phyloP scores from a whole-genome alignment of 2,329 filamentous ascomycete genomes.

The Colletotrichum euphorbiae region DNA sequence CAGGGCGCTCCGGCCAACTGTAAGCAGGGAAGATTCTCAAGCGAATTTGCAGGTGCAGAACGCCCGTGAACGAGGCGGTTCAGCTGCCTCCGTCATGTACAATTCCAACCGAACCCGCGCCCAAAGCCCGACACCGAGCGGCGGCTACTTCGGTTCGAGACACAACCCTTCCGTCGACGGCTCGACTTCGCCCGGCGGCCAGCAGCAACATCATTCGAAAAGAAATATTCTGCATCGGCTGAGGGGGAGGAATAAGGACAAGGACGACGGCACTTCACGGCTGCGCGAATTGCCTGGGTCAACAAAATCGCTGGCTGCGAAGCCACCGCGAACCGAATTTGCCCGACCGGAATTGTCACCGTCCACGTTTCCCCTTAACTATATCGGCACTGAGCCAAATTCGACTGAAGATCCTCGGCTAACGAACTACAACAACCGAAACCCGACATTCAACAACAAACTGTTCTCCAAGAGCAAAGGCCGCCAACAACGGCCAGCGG shows the following conservation, averaged over 20 bases:
- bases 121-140: slow-evolving; percentile 85
- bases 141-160: slow-evolving; percentile 63
- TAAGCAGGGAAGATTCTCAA: slow-evolving; percentile 80
- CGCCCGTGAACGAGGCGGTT: slow-evolving; percentile 65
- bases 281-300: slow-evolving; percentile 64
- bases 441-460: slow-evolving; percentile 70
- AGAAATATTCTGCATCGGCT: slow-evolving; percentile 63
- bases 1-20: slow-evolving; percentile 75
- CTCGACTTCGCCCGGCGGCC: slow-evolving; percentile 66
- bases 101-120: slow-evolving; percentile 66
- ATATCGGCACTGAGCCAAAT: slow-evolving; percentile 44
- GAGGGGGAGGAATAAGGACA: slow-evolving; percentile 63
- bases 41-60: slow-evolving; percentile 56
- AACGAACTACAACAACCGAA: slow-evolving; percentile 47
- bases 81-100: slow-evolving; percentile 57
- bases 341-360: slow-evolving; percentile 53
- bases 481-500: slow-evolving; percentile 58
- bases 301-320: slow-evolving; percentile 63
- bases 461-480: slow-evolving; percentile 69
- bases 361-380: slow-evolving; percentile 50
- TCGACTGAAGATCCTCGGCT: slow-evolving; percentile 47
- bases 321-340: slow-evolving; percentile 62
- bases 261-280: slow-evolving; percentile 62
- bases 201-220: slow-evolving; percentile 55
- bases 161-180: slow-evolving; percentile 60